Conservation (phyloP, 345 rosid species). For the Fremontodendron californicum region DNA sequence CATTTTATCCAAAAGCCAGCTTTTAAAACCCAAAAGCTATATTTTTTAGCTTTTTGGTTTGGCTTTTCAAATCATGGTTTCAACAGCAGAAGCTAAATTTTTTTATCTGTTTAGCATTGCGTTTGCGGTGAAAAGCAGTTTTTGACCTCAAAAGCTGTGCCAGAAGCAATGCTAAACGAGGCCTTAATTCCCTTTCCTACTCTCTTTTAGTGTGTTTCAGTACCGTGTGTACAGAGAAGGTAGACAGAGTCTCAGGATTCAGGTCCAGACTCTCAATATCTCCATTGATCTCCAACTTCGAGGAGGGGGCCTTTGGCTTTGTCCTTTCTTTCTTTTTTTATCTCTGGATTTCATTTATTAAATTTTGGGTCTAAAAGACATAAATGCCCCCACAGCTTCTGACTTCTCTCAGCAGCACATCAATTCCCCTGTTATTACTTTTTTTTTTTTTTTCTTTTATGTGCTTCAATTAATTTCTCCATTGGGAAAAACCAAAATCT, state of each 20-base stretch:
- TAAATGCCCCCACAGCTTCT: constrained; percentile 14
- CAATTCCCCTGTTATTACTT: not conserved
- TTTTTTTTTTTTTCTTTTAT: not conserved
- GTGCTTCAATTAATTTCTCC: constrained; percentile 14
- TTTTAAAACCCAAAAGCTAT: too few species aligned
- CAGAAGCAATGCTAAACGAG: too few species aligned
- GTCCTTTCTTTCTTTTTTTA: not conserved
- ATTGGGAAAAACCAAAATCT: constrained; percentile 17
- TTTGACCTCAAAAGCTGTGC: too few species aligned
- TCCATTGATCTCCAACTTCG: constrained; percentile 7
- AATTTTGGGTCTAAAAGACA: not conserved
- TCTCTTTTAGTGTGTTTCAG: constrained; percentile 1
- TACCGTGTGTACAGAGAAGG: not conserved
- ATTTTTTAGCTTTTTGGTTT: too few species aligned
- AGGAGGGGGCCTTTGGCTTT: not conserved
- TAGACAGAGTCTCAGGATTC: not conserved
- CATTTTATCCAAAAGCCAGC: too few species aligned
- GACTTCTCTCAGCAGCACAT: constrained; percentile 1
- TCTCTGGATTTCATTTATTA: constrained; percentile 2
- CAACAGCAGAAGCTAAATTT: too few species aligned
- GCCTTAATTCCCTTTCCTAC: not conserved
- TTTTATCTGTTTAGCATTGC: too few species aligned
- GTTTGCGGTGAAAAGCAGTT: too few species aligned
- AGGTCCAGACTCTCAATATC: not conserved
- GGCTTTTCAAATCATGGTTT: too few species aligned